Evolutionary conservation across 1,284 basidiomycete genomes (phyloP).

Genomic region (Tilletia setariae): DNA sequence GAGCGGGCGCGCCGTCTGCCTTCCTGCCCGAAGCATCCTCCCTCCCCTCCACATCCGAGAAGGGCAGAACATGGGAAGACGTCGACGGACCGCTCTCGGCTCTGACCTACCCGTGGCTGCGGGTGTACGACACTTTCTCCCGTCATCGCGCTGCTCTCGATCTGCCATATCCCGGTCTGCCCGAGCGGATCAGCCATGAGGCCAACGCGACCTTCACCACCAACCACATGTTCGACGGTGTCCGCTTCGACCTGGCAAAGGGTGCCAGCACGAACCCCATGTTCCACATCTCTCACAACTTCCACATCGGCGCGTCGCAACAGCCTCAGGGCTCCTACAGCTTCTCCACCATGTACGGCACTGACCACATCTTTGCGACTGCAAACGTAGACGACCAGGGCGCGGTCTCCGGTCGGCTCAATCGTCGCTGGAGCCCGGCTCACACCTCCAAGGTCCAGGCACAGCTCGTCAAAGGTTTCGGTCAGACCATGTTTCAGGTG

Average conservation of each 20-base stretch:
- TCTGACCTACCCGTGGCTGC: not conserved
- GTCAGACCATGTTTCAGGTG: constrained; percentile 63
- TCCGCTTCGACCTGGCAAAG: constrained; percentile 90
- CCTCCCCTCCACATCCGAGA: not conserved
- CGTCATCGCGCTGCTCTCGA: constrained; percentile 26
- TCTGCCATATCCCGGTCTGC: constrained; percentile 50
- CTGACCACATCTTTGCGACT: constrained; percentile 83
- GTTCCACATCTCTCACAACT: constrained; percentile 97
- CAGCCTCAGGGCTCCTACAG: constrained; percentile 69
- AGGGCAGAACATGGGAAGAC: not conserved
- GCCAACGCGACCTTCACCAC: constrained; percentile 60
- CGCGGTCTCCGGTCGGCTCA: constrained; percentile 80
- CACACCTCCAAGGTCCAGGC: constrained; percentile 82
- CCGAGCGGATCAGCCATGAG: constrained; percentile 48
- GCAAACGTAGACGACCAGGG: constrained; percentile 91
- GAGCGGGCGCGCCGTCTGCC: not conserved
- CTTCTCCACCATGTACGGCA: constrained; percentile 90
- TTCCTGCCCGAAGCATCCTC: constrained; percentile 3
- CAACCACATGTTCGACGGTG: constrained; percentile 97
- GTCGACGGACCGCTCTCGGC: not conserved
- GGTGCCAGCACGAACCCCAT: constrained; percentile 86
- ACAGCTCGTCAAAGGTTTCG: constrained; percentile 18
- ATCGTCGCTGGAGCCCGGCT: constrained; percentile 78
- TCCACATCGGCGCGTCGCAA: constrained; percentile 69
- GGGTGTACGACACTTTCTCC: not conserved